phyloP scores from a whole-genome alignment of 2,329 filamentous ascomycete species.

The Spiromastix sp. region DNA sequence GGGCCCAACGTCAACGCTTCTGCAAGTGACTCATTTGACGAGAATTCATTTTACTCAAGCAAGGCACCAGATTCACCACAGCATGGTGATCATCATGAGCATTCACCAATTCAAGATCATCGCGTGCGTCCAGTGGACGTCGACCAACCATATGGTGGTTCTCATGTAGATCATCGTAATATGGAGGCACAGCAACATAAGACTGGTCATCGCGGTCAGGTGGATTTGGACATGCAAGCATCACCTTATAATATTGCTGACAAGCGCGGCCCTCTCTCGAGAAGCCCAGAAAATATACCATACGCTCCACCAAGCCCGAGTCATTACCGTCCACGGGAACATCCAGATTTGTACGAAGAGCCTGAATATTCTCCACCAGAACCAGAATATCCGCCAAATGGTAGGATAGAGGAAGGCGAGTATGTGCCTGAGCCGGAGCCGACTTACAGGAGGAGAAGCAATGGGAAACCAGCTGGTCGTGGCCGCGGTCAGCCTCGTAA shows the following conservation, averaged over 20 bases:
- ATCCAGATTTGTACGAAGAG: constrained; percentile 31
- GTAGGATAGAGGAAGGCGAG: constrained; percentile 19
- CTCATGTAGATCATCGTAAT: constrained; percentile 22
- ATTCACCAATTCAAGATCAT: constrained; percentile 18
- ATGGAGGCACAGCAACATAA: constrained; percentile 29
- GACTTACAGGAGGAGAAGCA: constrained; percentile 29
- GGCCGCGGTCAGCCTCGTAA: constrained; percentile 30
- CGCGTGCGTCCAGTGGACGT: constrained; percentile 18
- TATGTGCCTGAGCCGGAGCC: constrained; percentile 15
- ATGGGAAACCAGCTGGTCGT: constrained; percentile 32
- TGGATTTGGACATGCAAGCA: constrained; percentile 30
- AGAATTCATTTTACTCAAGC: constrained; percentile 94
- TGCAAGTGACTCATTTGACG: constrained; percentile 74
- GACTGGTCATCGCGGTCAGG: constrained; percentile 25
- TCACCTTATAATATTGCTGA: constrained; percentile 28
- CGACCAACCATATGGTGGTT: constrained; percentile 24
- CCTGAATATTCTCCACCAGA: constrained; percentile 39
- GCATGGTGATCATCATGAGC: constrained; percentile 25
- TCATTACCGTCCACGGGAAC: constrained; percentile 15
- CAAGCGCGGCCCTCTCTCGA: constrained; percentile 22
- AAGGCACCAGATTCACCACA: constrained; percentile 67
- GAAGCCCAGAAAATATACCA: constrained; percentile 18
- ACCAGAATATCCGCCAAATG: constrained; percentile 25
- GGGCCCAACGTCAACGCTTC: constrained; percentile 51
- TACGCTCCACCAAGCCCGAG: constrained; percentile 12